Evolutionary conservation across 2,329 filamentous ascomycete species (phyloP), one percentile per base, ranked within the genome.

Genomic region (Sclerotinia spermophila): DNA sequence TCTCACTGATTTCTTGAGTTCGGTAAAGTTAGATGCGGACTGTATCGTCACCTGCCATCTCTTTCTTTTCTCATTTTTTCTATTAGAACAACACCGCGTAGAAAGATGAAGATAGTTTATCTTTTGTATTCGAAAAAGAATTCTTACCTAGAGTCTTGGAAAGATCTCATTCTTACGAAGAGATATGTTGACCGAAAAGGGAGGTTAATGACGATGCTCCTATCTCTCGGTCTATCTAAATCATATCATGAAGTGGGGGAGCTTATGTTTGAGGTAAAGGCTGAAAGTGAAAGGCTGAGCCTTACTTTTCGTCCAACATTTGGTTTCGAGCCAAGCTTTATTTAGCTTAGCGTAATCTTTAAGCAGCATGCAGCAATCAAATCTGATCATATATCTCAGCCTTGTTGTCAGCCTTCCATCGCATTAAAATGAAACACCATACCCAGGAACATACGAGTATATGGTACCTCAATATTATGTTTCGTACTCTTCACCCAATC

Each of bases 21-120:
- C 86, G n/a, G 82, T 81, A 71, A 91, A 82, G 76, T 84, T 86
- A 69, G 84, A 82, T 75, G 86, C 85, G 77, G 88, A 83, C 75
- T 82, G 83, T 77, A 88, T 85, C 51, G 90, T 89, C 76, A 85
- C 83, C 76, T 87, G 83, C 92, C 91, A 94, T 86, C 89, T 86
- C 79, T 83, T 82, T 79, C 91, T 93, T 76, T 53, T 53, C 21
- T 35, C 62, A 66, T 13, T 24, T 33, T 33, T 45, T 66, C 40
- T 38, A 35, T 70, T 70, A 69, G 67, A 62, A 69, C n/a, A 60
- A 73, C 67, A 79, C 73, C 68, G 61, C 42, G 38, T 40, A 68
- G 33, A 38, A n/a, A 24, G 35, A 27, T 56, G 33, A 24, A 53
- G 48, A 53, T 17, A 15, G 5, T 27, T 3, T n/a, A n/a, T n/a